phyloP scores from a whole-genome alignment of 2,329 filamentous ascomycete species.

The Pseudogymnoascus sp. region DNA sequence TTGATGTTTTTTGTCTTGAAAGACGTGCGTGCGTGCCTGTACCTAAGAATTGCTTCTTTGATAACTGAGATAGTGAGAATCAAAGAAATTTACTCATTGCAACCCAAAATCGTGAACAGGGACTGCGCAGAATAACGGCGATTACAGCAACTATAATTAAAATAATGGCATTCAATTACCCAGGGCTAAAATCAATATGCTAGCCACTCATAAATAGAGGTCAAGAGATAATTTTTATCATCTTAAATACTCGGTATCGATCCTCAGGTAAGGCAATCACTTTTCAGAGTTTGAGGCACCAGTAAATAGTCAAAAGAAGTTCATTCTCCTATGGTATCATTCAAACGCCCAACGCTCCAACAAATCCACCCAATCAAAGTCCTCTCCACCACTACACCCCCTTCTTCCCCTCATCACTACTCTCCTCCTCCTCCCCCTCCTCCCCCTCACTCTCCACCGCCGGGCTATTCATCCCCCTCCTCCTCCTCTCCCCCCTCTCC shows the following conservation, averaged over 20 bases:
- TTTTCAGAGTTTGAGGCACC: too few species aligned
- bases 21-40: neutral
- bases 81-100: neutral
- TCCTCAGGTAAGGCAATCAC: neutral
- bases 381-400: neutral
- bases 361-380: neutral
- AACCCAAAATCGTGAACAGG: neutral
- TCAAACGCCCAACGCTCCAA: neutral
- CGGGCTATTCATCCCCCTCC: slow-evolving; percentile 30
- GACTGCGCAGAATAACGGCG: neutral
- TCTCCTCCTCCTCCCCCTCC: slow-evolving; percentile 36
- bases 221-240: neutral
- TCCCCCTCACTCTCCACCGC: slow-evolving; percentile 37
- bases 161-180: neutral
- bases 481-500: slow-evolving; percentile 57
- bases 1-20: neutral
- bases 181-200: neutral
- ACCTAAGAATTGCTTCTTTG: neutral
- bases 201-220: neutral
- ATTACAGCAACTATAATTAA: neutral
- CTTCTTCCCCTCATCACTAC: slow-evolving; percentile 25
- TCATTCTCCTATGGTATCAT: neutral
- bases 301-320: neutral
- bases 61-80: neutral
- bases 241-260: neutral